Base-by-base conservation (phyloP, 2,329 filamentous ascomycete genomes). In the Fusarium sp. region DNA sequence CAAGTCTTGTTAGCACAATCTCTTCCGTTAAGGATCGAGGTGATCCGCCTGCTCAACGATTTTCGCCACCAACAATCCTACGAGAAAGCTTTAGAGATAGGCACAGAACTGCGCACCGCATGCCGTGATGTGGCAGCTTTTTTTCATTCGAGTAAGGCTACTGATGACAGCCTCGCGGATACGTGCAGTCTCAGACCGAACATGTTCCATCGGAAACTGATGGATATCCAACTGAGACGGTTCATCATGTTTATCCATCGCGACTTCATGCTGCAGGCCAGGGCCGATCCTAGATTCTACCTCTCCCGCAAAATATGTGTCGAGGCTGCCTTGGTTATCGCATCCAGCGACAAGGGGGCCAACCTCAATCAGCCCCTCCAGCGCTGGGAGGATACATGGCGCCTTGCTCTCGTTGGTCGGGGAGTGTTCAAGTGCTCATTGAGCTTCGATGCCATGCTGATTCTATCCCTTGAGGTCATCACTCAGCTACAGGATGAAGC, bases 201-300 rank as follows among this genome's bases (percentile, higher is more conserved):
- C 2, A 71, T 74, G 5, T 77, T 78, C 17, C 76, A 78, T n/a
- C 69, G 66, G 8, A 74, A 75, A 24, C 35, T 78, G 20, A 69
- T 78, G 31, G 76, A 78, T 16, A 72, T 77, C 9, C 75, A 78
- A 11, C 29, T 78, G 9, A 74, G 76, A 10, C 73, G 76, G 6
- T 78, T 78, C 53, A 76, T 72, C 51, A 72, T 78, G 72, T 77
- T 78, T 36, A 72, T 78, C 31, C 76, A 78, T 29, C 76, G 76
- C 27, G 75, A 78, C 63, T 78, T 78, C 49, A 78, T 78, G 76
- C 70, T 78, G 12, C 70, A 75, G 31, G 73, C 76, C 7, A 69
- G 65, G 22, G 55, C 58, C 5, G 72, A 77, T 35, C 70, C 76
- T 9, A 72, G 67, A 8, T 77, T 77, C 42, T 78, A 77, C 56